Evolutionary conservation across 805 yeast genomes (phyloP).

Genomic region (Alloascoidea hylecoeti): DNA sequence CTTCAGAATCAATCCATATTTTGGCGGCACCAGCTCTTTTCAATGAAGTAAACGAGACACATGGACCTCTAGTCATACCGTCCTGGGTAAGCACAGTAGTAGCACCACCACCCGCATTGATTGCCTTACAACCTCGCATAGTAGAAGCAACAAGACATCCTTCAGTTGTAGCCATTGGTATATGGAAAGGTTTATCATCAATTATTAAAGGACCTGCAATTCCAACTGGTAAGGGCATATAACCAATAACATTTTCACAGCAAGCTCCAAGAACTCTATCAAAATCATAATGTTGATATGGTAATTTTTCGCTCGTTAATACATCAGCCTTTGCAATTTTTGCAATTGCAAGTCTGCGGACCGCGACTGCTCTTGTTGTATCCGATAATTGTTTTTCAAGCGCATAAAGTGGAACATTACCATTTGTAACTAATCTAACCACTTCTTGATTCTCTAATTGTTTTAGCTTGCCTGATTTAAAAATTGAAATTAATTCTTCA

Average conservation of each 20-base stretch:
- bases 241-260: conserved; percentile 97
- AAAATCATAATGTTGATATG: conserved; percentile 76
- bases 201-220: conserved; percentile 93
- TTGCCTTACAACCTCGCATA: conserved; percentile 98
- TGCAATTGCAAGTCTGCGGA: conserved; percentile 90
- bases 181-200: conserved; percentile 77
- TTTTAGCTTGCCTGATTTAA: conserved; percentile 62
- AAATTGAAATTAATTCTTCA: conserved; percentile 45
- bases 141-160: conserved; percentile 98
- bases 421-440: conserved; percentile 49
- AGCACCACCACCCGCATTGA: conserved; percentile 95
- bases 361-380: conserved; percentile 81
- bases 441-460: conserved; percentile 63
- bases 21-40: conserved; percentile 89
- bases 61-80: conserved; percentile 99
- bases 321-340: conserved; percentile 71
- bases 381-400: conserved; percentile 85
- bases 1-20: conserved; percentile 90
- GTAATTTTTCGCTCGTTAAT: conserved; percentile 56
- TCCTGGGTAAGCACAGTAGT: conserved; percentile 84
- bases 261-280: conserved; percentile 97
- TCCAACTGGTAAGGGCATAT: conserved; percentile 93
- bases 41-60: conserved; percentile 78
- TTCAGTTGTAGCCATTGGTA: conserved; percentile 99
- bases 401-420: conserved; percentile 85